Percentiles rank a stretch among this genome's conserved stretches.
Evolutionary conservation across 164 flowering plant genomes (phyloP).

Genomic region (Kalanchoe fedtschenkoi): DNA sequence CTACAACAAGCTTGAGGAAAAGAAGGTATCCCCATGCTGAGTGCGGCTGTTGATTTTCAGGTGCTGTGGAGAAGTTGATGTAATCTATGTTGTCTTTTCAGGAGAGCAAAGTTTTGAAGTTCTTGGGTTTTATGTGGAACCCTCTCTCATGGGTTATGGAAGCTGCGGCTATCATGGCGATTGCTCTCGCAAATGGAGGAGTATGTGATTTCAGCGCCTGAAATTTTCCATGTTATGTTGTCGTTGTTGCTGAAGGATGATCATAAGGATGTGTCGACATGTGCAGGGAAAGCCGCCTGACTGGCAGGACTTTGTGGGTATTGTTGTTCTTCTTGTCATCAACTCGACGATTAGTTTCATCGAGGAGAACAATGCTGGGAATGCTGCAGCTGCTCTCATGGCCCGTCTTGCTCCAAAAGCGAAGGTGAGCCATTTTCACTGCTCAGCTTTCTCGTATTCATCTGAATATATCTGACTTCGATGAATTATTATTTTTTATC

Average conservation of each 20-base stretch:
- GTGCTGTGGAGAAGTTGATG: background rate
- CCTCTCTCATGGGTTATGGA: slow-evolving; percentile 6
- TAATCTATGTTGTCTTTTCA: background rate
- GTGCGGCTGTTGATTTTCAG: background rate
- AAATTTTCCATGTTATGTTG: background rate
- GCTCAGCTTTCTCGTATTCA: background rate
- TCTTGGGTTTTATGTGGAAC: slow-evolving; percentile 4
- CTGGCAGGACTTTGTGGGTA: slow-evolving; percentile 5
- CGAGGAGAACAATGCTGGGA: slow-evolving; percentile 4
- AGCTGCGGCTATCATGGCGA: slow-evolving; percentile 4
- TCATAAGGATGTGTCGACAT: background rate
- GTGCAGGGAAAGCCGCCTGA: slow-evolving; percentile 5
- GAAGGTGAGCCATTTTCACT: background rate
- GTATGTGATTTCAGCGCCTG: background rate
- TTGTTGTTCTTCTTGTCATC: slow-evolving; percentile 5
- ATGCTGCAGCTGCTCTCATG: slow-evolving; percentile 1
- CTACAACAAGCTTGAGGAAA: slow-evolving; percentile 80
- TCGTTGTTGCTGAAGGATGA: background rate
- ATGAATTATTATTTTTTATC: background rate
- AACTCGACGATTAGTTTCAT: slow-evolving; percentile 3
- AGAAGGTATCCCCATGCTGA: slow-evolving; percentile 27
- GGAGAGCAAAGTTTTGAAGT: slow-evolving; percentile 3
- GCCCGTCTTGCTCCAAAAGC: slow-evolving; percentile 4
- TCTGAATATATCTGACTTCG: background rate
- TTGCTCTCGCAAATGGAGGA: slow-evolving; percentile 5